Conservation (phyloP, 176 grass and related monocot species). For the Secale cereale region DNA sequence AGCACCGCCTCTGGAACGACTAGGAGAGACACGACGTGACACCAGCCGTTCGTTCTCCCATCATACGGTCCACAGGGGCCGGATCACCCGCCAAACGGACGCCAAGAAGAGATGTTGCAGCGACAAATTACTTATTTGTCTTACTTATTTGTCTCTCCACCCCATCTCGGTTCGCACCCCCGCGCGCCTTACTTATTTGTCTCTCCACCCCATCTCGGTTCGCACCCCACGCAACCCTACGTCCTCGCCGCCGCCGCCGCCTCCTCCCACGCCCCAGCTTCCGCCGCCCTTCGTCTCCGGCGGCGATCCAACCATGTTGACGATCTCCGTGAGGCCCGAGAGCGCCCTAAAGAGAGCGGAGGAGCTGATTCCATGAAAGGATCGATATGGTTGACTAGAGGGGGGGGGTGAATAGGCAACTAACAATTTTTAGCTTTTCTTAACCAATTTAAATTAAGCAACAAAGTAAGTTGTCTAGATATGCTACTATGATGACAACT, state of each 20-base stretch:
- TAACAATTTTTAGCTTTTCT: no score
- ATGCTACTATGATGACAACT: no score
- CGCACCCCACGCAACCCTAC: slow-evolving; percentile 27
- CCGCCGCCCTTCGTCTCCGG: slow-evolving; percentile 13
- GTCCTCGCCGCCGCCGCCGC: neutral
- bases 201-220: neutral
- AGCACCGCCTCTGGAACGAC: neutral
- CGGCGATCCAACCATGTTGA: slow-evolving; percentile 56
- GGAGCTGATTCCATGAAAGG: no score
- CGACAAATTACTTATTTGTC: no score
- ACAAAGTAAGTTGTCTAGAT: no score
- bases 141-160: neutral
- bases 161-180: neutral
- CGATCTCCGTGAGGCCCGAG: slow-evolving; percentile 76
- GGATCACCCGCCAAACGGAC: neutral
- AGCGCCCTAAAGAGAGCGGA: slow-evolving; percentile 91
- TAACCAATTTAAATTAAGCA: no score
- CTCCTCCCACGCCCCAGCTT: neutral
- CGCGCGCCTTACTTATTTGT: neutral
- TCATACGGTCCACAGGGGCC: neutral
- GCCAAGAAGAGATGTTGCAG: neutral
- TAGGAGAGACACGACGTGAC: neutral
- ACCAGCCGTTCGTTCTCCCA: neutral
- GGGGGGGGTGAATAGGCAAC: no score
- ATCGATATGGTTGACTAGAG: no score